Evolutionary conservation across 2,329 filamentous ascomycete species (phyloP).

Genomic region (Lasiodiplodia theobromae): DNA sequence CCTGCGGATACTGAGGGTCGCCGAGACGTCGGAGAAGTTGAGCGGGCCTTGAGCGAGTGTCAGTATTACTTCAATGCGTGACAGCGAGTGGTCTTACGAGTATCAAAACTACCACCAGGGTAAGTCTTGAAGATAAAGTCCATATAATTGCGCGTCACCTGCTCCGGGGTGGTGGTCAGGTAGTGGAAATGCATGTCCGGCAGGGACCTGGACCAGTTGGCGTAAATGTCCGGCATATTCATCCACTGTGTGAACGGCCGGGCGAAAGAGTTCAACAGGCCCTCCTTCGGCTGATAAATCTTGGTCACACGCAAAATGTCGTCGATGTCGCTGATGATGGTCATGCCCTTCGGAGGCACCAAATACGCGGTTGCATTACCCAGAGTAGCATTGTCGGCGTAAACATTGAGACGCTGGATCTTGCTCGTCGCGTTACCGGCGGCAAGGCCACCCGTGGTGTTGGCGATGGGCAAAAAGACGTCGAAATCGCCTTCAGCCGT

Average conservation of each 20-base stretch:
- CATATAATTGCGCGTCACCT: constrained; percentile 80
- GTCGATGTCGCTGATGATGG: constrained; percentile 79
- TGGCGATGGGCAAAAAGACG: constrained; percentile 69
- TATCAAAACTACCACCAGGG: constrained; percentile 79
- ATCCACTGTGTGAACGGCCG: constrained; percentile 74
- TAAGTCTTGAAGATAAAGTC: constrained; percentile 80
- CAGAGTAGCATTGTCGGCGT: constrained; percentile 67
- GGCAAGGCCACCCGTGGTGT: constrained; percentile 62
- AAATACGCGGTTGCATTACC: constrained; percentile 81
- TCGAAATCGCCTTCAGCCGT: constrained; percentile 76
- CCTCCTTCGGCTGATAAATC: constrained; percentile 78
- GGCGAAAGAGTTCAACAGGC: constrained; percentile 78
- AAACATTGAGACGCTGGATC: constrained; percentile 73
- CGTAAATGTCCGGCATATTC: constrained; percentile 82
- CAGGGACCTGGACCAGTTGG: constrained; percentile 73
- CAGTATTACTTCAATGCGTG: neutral
- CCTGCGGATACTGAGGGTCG: constrained; percentile 73
- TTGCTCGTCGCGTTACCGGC: constrained; percentile 69
- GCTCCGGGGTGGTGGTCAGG: constrained; percentile 79
- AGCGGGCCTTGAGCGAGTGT: constrained; percentile 57
- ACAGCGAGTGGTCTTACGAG: constrained; percentile 50
- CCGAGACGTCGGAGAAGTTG: constrained; percentile 79
- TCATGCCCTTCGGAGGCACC: constrained; percentile 73
- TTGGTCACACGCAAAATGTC: constrained; percentile 83
- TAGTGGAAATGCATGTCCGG: constrained; percentile 81